These are phyloP conservation scores for Gossypium arboreum DNA, from an alignment of 345 rosid genomes.

Conservation along the genomic window DNA sequence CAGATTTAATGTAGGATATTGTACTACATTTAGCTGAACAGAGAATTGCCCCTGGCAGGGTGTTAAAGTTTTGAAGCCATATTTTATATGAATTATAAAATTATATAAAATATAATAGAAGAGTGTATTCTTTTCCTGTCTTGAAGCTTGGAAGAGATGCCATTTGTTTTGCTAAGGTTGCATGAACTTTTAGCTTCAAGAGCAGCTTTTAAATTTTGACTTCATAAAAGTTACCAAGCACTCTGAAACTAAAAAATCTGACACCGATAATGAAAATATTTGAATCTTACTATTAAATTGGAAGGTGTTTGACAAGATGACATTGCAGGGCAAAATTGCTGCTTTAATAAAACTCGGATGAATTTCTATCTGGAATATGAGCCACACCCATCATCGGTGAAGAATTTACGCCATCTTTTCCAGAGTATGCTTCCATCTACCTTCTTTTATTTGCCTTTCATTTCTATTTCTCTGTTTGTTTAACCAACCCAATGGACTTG, in stretches of 20 bases:
- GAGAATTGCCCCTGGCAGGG: not conserved
- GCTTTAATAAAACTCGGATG: constrained; percentile 63
- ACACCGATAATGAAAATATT: not conserved
- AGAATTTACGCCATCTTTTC: constrained; percentile 86
- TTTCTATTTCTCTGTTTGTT: not conserved
- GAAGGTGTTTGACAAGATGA: constrained; percentile 15
- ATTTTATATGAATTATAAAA: too few relatives aligned
- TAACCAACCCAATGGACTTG: not conserved
- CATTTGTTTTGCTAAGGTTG: not conserved
- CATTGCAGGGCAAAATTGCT: constrained; percentile 73
- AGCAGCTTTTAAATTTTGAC: not conserved
- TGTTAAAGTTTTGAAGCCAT: not conserved
- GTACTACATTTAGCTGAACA: not conserved
- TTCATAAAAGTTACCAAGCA: not conserved
- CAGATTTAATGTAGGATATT: not conserved
- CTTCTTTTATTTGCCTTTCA: not conserved
- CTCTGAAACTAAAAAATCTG: not conserved
- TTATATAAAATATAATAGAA: not conserved
- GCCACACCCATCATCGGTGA: constrained; percentile 87
- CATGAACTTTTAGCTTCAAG: not conserved
- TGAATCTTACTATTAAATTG: not conserved
- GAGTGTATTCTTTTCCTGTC: not conserved
- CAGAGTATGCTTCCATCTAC: constrained; percentile 51
- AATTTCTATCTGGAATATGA: constrained; percentile 69
- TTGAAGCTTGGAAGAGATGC: not conserved